Evolutionary conservation across 2,329 filamentous ascomycete species (phyloP), one percentile per base, ranked within the genome.

Genomic region (Colletotrichum tabaci): DNA sequence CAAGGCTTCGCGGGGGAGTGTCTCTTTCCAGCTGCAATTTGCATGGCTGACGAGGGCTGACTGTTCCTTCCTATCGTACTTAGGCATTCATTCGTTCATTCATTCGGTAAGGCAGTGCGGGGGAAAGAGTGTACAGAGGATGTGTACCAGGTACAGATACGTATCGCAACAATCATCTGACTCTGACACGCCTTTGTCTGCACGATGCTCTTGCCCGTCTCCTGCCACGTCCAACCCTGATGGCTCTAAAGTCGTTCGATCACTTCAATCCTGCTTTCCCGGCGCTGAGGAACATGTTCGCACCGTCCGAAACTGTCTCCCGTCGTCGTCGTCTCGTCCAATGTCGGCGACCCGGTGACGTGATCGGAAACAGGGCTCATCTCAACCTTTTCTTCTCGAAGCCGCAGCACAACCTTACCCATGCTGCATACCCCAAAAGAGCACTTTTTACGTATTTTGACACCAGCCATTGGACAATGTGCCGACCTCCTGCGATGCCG

Each of bases 371-470:
- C 26, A 30, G 21, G 52, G 18, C 18, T 52, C 38, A 58, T 58
- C 38, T 44, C 21, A 56, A 26, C 38, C 16, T 42, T 67, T 68
- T 62, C 65, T 71, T 71, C 65, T 67, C 53, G 42, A 9, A 26
- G 21, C 12, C 42, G 35, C n/a, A 9, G 30, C 2, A 35, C 30
- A 35, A 35, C 30, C 30, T 35, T 35, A 10, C 30, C 30, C 30
- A 35, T 49, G 46, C 44, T 23, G 26, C 56, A 40, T 53, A 67
- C 18, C n/a, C 8, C 30, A 8, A 35, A 38, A 13, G 52, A 57
- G 23, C 64, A 67, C 64, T 50, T 61, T 71, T 71, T 71, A 71
- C 67, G 57, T 71, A 50, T 46, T 47, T 18, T 55, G 40, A 40
- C 50, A 56, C 57, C 65, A 12, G 30, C 21, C 57, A 63, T 42